Base-by-base conservation (phyloP, 129 eudicot genomes). In the Pulicaria dysenterica region DNA sequence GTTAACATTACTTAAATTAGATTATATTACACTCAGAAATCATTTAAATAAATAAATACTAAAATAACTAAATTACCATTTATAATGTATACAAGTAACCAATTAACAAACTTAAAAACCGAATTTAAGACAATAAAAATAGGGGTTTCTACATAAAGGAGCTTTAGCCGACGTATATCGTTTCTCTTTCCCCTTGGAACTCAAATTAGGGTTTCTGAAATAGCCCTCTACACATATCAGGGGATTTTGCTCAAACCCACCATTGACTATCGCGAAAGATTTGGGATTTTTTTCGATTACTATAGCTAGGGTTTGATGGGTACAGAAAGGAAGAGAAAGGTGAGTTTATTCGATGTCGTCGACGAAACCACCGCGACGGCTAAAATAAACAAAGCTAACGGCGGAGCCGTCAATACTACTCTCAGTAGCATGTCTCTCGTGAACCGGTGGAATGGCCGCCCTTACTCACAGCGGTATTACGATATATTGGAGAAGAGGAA, bases 401-500 rank as follows among this genome's bases (percentile, higher is more conserved):
- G 87, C 46, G 83, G 80, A 55, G 76, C 43, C 4, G 49, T 53
- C 46, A 72, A 40, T 55, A 64, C 19, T 11, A 39, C 19, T 39
- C 12, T 36, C 24, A 59, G 39, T 2, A n/a, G 51, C 6, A 10
- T 55, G n/a, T 17, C 96, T n/a, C 8, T 66, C 46, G 62, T 95
- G 0, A 95, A 95, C 65, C 61, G 55, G 61, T 95, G 99, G 99
- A 95, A 95, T 54, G 86, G 86, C 0, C 64, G 83, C 73, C 75
- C 87, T 0, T 95, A 81, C 66, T 78, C 99, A 5, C 88, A 70
- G 73, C 55, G 91, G 16, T 91, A 84, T 74, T 80, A 63, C 44
- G 96, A 90, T 67, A 95, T 90, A 8, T 39, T 95, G 76, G 99
- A 95, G 77, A 90, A 90, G 85, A 79, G 99, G 77, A 88, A 84